phyloP scores from a whole-genome alignment of 2,329 filamentous ascomycete species.

The Remersonia thermophila region DNA sequence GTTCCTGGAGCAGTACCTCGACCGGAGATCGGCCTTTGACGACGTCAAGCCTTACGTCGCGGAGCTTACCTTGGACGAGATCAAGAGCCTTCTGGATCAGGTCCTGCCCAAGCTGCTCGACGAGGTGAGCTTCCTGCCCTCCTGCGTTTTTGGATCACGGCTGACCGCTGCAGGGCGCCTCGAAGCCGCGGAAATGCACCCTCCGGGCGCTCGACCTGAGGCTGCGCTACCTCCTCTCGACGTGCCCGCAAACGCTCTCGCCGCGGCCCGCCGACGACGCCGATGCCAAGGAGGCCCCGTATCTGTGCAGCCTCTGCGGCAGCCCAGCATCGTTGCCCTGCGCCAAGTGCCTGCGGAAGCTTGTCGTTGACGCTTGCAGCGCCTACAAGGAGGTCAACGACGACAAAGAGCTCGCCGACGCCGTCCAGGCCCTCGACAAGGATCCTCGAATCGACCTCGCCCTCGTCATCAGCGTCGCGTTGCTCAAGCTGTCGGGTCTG shows the following conservation, averaged over 20 bases:
- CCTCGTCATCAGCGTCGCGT: conserved; percentile 20
- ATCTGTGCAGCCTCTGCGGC: conserved; percentile 16
- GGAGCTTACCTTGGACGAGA: conserved; percentile 28
- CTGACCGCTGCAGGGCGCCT: conserved; percentile 9
- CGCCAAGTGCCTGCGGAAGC: conserved; percentile 12
- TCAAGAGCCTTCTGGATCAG: conserved; percentile 27
- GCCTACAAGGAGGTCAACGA: conserved; percentile 15
- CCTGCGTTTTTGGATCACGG: background rate
- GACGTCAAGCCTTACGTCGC: conserved; percentile 35
- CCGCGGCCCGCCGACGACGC: conserved; percentile 15
- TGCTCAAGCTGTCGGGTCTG: conserved; percentile 22
- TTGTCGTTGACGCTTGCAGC: conserved; percentile 14
- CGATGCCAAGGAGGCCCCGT: conserved; percentile 10
- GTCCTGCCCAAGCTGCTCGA: conserved; percentile 24
- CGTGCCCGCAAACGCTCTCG: conserved; percentile 24
- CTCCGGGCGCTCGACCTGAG: conserved; percentile 28
- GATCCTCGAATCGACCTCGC: conserved; percentile 24
- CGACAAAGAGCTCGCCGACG: conserved; percentile 13
- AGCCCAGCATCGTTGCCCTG: conserved; percentile 13
- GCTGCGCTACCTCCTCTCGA: conserved; percentile 32
- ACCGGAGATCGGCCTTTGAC: conserved; percentile 27
- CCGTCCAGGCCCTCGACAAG: conserved; percentile 19
- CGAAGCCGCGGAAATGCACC: conserved; percentile 11
- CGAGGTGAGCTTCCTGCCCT: conserved; percentile 17
- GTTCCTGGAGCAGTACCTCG: conserved; percentile 23